Base-by-base conservation (phyloP, 208 protist genomes). In the Trypanosoma congolense region DNA sequence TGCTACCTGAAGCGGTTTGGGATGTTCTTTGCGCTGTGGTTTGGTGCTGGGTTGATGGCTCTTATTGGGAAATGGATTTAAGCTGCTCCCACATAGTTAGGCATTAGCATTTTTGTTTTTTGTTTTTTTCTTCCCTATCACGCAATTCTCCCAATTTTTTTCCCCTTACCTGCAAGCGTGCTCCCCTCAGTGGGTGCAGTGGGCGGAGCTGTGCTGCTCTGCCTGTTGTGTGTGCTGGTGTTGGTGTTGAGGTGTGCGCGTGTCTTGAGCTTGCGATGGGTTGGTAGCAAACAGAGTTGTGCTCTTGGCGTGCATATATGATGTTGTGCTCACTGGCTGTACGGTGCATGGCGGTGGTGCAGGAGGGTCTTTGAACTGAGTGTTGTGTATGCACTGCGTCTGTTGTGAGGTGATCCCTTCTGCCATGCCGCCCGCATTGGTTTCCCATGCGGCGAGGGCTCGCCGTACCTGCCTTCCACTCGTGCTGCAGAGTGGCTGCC, bases 1-100 rank as follows among this genome's bases (percentile, higher is more conserved):
- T 44, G 48, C 31, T 51, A 43, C 1, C 55, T 4, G 44, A 73
- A 56, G 52, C 38, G 42, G n/a, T 24, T 67, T 43, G 54, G 58
- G 4, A 87, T 87, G 80, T 50, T 78, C 19, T 14, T 53, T 5
- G 63, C 57, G 4, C 43, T 87, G 5, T 80, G 65, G 75, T n/a
- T 26, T 33, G 79, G 75, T 33, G 50, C 70, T 22, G 60, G 55
- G n/a, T 49, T 78, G 16, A 87, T 65, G 58, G 38, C 58, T 16
- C 48, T 29, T 26, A 42, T 65, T 16, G 58, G 49, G 30, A 65
- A 65, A 48, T 65, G 58, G 58, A 3, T 56, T 24, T 65, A 31
- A 51, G 29, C 28, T 9, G 10, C 18, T 19, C 5, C 42, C n/a
- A n/a, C 42, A n/a, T n/a, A 19, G 10, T 4, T 41, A 33, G 21